phyloP scores from a whole-genome alignment of 768 basidiomycete species.

The Suillus luteus region DNA sequence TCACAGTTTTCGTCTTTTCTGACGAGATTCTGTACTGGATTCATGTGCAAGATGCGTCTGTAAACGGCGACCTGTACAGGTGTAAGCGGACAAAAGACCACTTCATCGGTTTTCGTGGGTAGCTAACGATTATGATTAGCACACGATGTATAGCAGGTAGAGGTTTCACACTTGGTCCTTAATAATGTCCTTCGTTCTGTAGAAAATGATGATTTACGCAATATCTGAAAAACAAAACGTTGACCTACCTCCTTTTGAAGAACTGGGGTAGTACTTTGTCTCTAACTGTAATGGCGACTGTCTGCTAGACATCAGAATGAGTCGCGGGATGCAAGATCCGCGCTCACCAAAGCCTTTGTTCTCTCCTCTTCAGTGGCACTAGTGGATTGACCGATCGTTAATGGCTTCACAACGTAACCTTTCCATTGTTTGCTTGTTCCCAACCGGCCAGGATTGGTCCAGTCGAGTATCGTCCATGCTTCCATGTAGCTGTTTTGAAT shows the following conservation, averaged over 20 bases:
- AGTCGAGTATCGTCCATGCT: slow-evolving; percentile 90
- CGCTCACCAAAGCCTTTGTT: slow-evolving; percentile 50
- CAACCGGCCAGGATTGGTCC: slow-evolving; percentile 81
- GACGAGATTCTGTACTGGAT: slow-evolving; percentile 70
- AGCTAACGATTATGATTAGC: slow-evolving; percentile 47
- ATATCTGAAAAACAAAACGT: background rate
- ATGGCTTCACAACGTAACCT: slow-evolving; percentile 64
- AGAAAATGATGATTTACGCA: background rate
- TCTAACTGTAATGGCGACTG: slow-evolving; percentile 61
- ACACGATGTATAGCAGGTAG: background rate
- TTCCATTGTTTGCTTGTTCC: slow-evolving; percentile 81
- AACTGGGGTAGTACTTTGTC: slow-evolving; percentile 76
- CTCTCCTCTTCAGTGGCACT: slow-evolving; percentile 65
- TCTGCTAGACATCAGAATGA: slow-evolving; percentile 33
- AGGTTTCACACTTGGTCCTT: slow-evolving; percentile 53
- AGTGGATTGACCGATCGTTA: slow-evolving; percentile 67
- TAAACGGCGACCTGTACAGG: slow-evolving; percentile 71
- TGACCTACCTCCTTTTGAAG: slow-evolving; percentile 72
- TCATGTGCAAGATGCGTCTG: slow-evolving; percentile 63
- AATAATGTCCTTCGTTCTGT: slow-evolving; percentile 76
- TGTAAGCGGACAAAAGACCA: slow-evolving; percentile 92
- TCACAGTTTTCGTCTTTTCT: slow-evolving; percentile 70
- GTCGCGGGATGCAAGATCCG: background rate
- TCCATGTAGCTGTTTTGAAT: slow-evolving; percentile 91
- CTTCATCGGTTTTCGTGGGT: slow-evolving; percentile 85